Percentiles rank a stretch among this genome's conserved stretches.
These are phyloP conservation scores for Saccharomyces hybrid DNA, from an alignment of 1,139 yeast species.

Conservation along the genomic window DNA sequence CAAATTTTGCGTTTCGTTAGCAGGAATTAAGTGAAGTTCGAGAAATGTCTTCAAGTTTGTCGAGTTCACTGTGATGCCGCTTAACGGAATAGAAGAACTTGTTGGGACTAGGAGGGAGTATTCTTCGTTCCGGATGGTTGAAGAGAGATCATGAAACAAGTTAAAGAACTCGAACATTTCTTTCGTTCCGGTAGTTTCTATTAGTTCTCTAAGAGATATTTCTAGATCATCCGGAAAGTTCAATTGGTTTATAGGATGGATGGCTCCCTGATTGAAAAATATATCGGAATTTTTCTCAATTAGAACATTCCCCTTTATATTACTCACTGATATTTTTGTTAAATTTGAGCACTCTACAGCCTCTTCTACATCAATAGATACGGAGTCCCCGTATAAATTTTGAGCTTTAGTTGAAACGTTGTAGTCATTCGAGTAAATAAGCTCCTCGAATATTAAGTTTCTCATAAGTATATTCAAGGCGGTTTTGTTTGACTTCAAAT, in stretches of 20 bases:
- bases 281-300: conserved; percentile 51
- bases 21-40: conserved; percentile 63
- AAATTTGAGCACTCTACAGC: conserved; percentile 2
- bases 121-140: conserved; percentile 17
- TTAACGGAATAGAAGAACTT: conserved; percentile 44
- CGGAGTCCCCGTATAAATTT: conserved; percentile 35
- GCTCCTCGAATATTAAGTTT: conserved; percentile 53
- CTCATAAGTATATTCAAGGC: conserved; percentile 47
- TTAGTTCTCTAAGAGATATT: conserved; percentile 50
- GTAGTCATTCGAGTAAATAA: conserved; percentile 59
- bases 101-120: conserved; percentile 75
- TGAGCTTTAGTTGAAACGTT: conserved; percentile 26
- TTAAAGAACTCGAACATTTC: conserved; percentile 45
- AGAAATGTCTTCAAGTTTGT: conserved; percentile 47
- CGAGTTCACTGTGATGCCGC: conserved; percentile 22
- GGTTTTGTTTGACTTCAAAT: conserved; percentile 46
- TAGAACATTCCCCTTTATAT: conserved; percentile 27
- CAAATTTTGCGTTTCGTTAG: conserved; percentile 37
- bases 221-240: conserved; percentile 51
- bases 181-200: conserved; percentile 42
- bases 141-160: conserved; percentile 21
- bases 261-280: conserved; percentile 75
- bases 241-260: conserved; percentile 58
- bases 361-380: conserved; percentile 13
- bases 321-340: conserved; percentile 17